phyloP scores from a whole-genome alignment of 306 rosid genomes.

The Betula pendula region DNA sequence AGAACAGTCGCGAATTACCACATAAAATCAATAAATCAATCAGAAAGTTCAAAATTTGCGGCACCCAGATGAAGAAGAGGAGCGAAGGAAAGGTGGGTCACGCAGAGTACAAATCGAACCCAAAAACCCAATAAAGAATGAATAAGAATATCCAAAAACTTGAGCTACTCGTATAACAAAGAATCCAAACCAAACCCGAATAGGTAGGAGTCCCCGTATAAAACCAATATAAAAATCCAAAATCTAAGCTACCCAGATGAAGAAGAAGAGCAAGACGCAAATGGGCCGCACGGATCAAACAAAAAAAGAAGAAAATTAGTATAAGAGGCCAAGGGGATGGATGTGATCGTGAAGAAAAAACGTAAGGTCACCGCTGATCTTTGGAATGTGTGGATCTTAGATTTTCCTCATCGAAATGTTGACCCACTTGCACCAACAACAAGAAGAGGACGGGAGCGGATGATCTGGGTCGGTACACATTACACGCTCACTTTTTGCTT shows the following conservation, averaged over 20 bases:
- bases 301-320: no score
- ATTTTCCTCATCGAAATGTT: no score
- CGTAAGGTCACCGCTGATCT: no score
- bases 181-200: neutral
- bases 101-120: conserved; percentile 5
- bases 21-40: neutral
- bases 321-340: no score
- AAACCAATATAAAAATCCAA: neutral
- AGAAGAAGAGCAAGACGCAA: no score
- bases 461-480: no score
- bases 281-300: no score
- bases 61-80: conserved; percentile 11
- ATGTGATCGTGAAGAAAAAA: no score
- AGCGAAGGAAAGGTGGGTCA: neutral
- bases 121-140: neutral
- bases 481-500: no score
- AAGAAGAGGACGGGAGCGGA: no score
- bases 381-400: no score
- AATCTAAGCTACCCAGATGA: neutral
- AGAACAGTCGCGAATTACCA: neutral
- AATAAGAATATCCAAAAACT: neutral
- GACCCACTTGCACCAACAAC: no score
- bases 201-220: neutral
- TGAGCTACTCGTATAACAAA: conserved; percentile 8
- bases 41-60: neutral